Conservation (phyloP, 768 basidiomycete species). For the Panaeolus cyanescens region DNA sequence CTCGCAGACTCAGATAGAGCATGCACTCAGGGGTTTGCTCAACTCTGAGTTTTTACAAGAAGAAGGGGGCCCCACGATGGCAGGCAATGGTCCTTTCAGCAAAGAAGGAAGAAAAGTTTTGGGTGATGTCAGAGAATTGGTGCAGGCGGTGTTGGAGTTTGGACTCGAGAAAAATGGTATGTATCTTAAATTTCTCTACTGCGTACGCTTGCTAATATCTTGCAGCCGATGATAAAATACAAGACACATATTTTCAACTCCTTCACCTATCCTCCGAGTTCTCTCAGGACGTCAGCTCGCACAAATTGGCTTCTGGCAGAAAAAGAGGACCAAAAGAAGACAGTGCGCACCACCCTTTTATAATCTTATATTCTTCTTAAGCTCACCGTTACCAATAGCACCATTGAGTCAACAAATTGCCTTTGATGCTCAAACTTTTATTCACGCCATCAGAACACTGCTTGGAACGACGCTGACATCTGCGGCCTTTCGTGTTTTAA, state of each 20-base stretch:
- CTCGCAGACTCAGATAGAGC: slow-evolving; percentile 35
- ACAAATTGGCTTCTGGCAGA: not conserved
- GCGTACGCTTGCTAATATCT: not conserved
- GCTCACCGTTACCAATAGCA: slow-evolving; percentile 11
- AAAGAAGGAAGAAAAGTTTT: slow-evolving; percentile 28
- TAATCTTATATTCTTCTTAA: not conserved
- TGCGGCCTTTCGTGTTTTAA: slow-evolving; percentile 33
- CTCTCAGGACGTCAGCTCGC: not conserved
- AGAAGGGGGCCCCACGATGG: slow-evolving; percentile 6
- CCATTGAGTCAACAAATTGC: slow-evolving; percentile 25
- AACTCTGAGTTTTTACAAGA: slow-evolving; percentile 27
- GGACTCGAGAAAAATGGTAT: slow-evolving; percentile 40
- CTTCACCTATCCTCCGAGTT: slow-evolving; percentile 13
- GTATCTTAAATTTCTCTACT: slow-evolving; percentile 3
- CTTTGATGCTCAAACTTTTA: slow-evolving; percentile 27
- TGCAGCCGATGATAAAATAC: slow-evolving; percentile 37
- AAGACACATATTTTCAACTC: slow-evolving; percentile 36
- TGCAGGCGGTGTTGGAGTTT: slow-evolving; percentile 34
- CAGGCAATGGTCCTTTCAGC: slow-evolving; percentile 29
- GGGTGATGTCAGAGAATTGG: slow-evolving; percentile 24
- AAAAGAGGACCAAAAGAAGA: slow-evolving; percentile 11
- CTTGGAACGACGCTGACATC: slow-evolving; percentile 31
- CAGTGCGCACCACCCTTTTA: slow-evolving; percentile 9
- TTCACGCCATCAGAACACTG: slow-evolving; percentile 29
- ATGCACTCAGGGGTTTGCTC: slow-evolving; percentile 24